Conservation (phyloP, 2,329 filamentous ascomycete species). For the Diaporthe ampelina region DNA sequence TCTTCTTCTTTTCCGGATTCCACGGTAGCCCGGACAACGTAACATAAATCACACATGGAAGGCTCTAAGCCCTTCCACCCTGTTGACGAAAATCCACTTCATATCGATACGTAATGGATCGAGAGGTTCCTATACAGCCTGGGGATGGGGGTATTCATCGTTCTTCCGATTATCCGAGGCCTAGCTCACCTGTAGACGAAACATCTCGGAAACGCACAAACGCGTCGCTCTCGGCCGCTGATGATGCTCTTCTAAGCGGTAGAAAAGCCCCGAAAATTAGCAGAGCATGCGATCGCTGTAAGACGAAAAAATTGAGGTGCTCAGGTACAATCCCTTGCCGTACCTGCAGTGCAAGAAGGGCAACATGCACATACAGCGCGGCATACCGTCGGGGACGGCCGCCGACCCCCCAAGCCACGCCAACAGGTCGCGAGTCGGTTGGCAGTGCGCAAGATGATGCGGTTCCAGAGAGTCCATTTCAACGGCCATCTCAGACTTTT, state of each 20-base stretch:
- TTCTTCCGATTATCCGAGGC: neutral
- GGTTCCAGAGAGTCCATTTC: neutral
- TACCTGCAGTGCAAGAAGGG: neutral
- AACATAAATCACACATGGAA: neutral
- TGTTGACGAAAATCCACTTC: neutral
- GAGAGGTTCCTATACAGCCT: neutral
- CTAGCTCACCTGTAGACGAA: neutral
- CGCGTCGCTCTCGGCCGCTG: neutral
- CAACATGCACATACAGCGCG: neutral
- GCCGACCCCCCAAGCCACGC: neutral
- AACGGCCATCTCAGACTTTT: neutral
- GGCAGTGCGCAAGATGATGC: neutral
- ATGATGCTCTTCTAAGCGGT: neutral
- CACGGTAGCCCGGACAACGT: neutral
- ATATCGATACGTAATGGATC: neutral
- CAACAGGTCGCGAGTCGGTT: neutral
- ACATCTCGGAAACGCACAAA: neutral
- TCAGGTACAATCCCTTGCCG: neutral
- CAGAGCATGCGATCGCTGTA: constrained; percentile 2
- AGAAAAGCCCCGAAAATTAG: neutral
- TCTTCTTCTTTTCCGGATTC: neutral
- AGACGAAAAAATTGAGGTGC: neutral
- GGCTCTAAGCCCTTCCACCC: no score
- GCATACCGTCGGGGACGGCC: neutral
- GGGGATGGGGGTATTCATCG: neutral